These are phyloP conservation scores for Akanthomyces muscarius DNA, from an alignment of 2,329 filamentous ascomycete species.

Conservation along the genomic window DNA sequence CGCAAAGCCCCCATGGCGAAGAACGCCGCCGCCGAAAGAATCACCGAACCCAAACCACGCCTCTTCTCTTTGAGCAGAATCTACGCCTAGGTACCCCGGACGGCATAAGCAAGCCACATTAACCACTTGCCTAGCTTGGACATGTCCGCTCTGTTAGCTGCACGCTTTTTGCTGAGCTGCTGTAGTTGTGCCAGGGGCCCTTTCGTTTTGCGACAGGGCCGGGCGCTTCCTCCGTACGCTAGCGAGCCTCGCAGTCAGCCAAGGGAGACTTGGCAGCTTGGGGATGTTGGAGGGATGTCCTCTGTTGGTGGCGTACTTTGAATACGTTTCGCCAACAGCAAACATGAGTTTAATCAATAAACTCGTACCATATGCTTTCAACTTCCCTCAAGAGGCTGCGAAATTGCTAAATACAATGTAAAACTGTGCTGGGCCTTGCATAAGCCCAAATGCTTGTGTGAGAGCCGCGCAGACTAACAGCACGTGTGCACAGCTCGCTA, in stretches of 20 bases:
- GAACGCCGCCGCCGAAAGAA: slow-evolving; percentile 9
- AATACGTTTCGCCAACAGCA: not conserved
- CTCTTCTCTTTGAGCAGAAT: not conserved
- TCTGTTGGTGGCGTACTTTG: no score
- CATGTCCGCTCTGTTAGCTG: not conserved
- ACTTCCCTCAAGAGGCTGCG: not conserved
- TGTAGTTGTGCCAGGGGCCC: not conserved
- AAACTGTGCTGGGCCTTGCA: not conserved
- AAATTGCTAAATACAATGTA: not conserved
- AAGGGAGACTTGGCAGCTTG: not conserved
- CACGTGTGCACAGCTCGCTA: slow-evolving; percentile 12
- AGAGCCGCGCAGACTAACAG: not conserved
- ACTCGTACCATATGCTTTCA: not conserved
- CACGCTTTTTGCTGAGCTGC: not conserved
- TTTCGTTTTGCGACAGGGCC: not conserved
- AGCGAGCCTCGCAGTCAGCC: not conserved
- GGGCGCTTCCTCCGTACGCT: slow-evolving; percentile 5
- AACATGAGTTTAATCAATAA: no score
- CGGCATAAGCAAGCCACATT: slow-evolving; percentile 15
- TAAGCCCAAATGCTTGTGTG: slow-evolving; percentile 1
- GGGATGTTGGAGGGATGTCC: no score
- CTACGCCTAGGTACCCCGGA: not conserved
- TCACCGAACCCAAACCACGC: slow-evolving; percentile 12
- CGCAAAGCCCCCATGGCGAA: not conserved
- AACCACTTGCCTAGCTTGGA: slow-evolving; percentile 11